Base-by-base conservation (phyloP, 208 protist genomes). In the Acanthamoeba sp. region DNA sequence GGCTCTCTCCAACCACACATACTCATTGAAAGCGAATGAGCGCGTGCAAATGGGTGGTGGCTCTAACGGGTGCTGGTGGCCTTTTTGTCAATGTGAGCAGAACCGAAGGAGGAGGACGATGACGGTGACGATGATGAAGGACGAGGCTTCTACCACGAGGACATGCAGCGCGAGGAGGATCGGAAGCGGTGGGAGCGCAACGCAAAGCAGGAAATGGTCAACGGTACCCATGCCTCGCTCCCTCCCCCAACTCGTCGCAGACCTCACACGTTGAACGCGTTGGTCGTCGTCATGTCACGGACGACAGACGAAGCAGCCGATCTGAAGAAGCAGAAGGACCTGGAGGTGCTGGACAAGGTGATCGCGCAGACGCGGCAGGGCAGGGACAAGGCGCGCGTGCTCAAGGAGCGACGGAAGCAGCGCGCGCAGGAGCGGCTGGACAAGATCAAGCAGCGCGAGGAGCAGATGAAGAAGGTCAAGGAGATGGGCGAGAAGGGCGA, bases 391-490 rank as follows among this genome's bases (percentile, higher is more conserved):
- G 57, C 50, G 34, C 50, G 50, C 18, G 57, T 91, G 14, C 59
- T 91, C 10, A 91, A 91, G 32, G 85, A 91, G 36, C 85, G 59
- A 71, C 48, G 85, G 16, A 91, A 91, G 57, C 50, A 73, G 57
- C 16, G 36, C 14, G 59, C 50, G 38, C 57, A 64, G 50, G 85
- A 91, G 22, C 50, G 85, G 55, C 36, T 91, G 38, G 59, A 71
- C 1, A 91, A 91, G 85, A 91, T 91, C 55, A 91, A 91, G n/a
- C 5, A 91, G 42, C 85, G 85, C 18, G 85, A 64, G 42, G 85
- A 91, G n/a, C 85, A 91, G 59, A 66, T 87, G 42, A 87, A 87
- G 78, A 87, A 87, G 78, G n/a, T 87, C 27, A 87, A 87, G 48
- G 78, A 87, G 29, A 87, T 59, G 78, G 78, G 78, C 42, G 71